Base-by-base conservation (phyloP, 2,329 filamentous ascomycete genomes). In the Penicillium janthinellum region DNA sequence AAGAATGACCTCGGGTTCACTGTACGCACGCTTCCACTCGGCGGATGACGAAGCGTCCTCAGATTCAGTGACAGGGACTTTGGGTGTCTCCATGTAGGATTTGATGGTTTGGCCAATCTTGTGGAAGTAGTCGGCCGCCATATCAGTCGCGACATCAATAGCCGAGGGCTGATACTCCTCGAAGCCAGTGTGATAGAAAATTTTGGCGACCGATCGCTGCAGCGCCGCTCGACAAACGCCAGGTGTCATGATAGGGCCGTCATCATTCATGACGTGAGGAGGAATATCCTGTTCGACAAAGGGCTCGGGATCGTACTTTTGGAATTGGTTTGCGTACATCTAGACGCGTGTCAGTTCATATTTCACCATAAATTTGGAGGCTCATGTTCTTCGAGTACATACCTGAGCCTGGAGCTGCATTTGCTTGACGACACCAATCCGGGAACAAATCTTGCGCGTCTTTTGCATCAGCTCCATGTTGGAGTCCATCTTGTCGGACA, bases 391-490 rank as follows among this genome's bases (percentile, higher is more conserved):
- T 12, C 8, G 48, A 59, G 34, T 52, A 71, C 81, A 73, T 85
- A 92, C 91, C 85, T 97, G 95, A 54, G 92, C 91, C 75, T 99
- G 95, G 56, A 98, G 87, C 78, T 99, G 95, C 95, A 99, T 99
- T 79, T 99, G 95, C 80, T 98, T 99, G 74, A 99, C 95, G 62
- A 99, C 92, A 51, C 91, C 89, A 73, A 99, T 96, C 78, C 98
- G 99, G 11, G 92, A 92, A 70, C 92, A 96, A 34, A 99, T 85
- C 73, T 97, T 98, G 67, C 95, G 86, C 0, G 95, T 99, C 71
- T 98, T 94, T 75, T 99, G 95, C 84, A 99, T 93, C 73, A 97
- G 93, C 61, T 87, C 87, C 77, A 98, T 91, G 69, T 99, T 99
- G 57, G 88, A 86, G 67, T 97, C 91, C 77, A 99, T 89, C 73